Base-by-base conservation (phyloP, 768 basidiomycete genomes). In the Paxillus involutus region DNA sequence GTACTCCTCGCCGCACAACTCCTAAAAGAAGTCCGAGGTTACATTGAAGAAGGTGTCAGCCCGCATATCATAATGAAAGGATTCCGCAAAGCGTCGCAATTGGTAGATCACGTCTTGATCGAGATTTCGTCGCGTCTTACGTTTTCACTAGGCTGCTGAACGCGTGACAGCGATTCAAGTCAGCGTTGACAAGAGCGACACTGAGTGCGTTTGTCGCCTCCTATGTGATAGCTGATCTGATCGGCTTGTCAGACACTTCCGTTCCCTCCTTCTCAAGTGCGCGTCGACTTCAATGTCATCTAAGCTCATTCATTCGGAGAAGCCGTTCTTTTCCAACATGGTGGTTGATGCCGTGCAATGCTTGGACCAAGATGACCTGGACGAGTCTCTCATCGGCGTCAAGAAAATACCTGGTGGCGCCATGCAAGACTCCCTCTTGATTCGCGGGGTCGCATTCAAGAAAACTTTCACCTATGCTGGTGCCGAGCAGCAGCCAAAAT, bases 251-350 rank as follows among this genome's bases (percentile, higher is more conserved):
- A 98, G 96, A 60, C 84, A 84, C 62, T 97, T 98, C 82, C 94
- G 87, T 45, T 91, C 94, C 57, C 85, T 98, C 21, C 82, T 98
- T 33, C 80, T 97, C 62, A 95, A 97, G 77, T 97, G 94, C 72
- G 97, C 97, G 26, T 88, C 94, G 26, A 99, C 97, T 3, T 96
- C 97, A n/a, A 98, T 98, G 96, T 98, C 97, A 14, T 98, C 96
- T 57, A 99, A 98, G 73, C 84, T 98, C 56, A 98, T 99, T 63
- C 96, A 98, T 70, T 94, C 93, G 13, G 93, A 98, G 75, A 98
- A 97, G 66, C 97, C 96, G 1, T 98, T 98, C 77, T 99, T 99
- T 78, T 91, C 95, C 11, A 85, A 89, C 59, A 98, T 99, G 95
- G 97, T 97, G 47, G 97, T 99, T 44, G 94, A 98, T 65, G 95